A percentile compares a stretch with the other conserved stretches of the same genome.
Conservation (phyloP, 2,329 filamentous ascomycete species). For the Colletotrichum lindemuthianum region DNA sequence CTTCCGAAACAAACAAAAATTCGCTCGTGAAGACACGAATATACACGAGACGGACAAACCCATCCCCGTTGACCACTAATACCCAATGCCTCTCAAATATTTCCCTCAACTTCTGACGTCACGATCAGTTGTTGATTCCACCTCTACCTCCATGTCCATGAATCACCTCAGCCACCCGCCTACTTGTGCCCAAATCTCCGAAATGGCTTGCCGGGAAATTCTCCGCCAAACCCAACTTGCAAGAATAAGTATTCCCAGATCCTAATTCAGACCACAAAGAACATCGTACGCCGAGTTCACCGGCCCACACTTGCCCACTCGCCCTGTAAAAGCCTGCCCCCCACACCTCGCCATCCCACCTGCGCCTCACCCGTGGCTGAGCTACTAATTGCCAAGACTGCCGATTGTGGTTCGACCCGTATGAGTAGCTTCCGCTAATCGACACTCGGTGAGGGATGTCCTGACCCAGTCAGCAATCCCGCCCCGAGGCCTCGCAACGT, state of each 20-base stretch:
- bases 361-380: constrained; percentile 9
- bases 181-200: constrained; percentile 2
- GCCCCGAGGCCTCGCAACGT: no score
- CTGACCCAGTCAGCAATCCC: neutral
- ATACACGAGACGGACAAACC: no score
- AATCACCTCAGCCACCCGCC: constrained; percentile 16
- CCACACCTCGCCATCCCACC: no score
- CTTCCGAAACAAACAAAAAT: no score
- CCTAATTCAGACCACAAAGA: no score
- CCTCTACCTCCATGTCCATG: neutral
- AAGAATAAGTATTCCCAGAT: no score
- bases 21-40: no score
- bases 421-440: no score
- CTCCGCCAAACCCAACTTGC: neutral
- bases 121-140: constrained; percentile 19
- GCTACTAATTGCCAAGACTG: constrained; percentile 44
- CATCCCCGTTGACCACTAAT: no score
- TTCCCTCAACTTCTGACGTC: constrained; percentile 27
- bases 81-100: neutral
- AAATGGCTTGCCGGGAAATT: constrained; percentile 13
- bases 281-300: no score
- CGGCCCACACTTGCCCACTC: no score
- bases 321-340: no score
- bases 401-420: constrained; percentile 26
- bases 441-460: constrained; percentile 6